Percentiles rank a stretch among this genome's conserved stretches.
These are phyloP conservation scores for Corrigiola litoralis DNA, from an alignment of 179 eudicot species.

Conservation along the genomic window DNA sequence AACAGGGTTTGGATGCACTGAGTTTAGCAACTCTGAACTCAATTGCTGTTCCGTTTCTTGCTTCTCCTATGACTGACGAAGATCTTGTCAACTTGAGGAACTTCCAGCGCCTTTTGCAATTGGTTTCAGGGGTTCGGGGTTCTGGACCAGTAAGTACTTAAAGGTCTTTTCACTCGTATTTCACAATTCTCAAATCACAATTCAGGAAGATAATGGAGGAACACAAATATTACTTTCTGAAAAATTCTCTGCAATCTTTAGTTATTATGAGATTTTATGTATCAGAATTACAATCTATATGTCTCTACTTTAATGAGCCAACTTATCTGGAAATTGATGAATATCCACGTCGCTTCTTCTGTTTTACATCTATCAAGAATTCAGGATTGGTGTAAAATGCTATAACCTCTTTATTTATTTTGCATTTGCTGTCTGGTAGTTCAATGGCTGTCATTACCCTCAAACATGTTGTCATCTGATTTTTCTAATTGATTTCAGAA, in stretches of 20 bases:
- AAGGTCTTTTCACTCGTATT: not conserved
- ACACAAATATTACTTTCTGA: not conserved
- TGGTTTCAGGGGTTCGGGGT: conserved; percentile 48
- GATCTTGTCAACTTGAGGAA: conserved; percentile 71
- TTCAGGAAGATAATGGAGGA: not conserved
- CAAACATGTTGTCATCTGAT: too few species aligned
- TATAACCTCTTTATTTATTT: too few species aligned
- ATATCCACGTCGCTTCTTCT: too few species aligned
- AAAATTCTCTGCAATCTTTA: not conserved
- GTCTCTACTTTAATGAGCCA: too few species aligned
- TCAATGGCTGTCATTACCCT: too few species aligned
- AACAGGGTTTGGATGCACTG: conserved; percentile 93
- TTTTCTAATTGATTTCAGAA: too few species aligned
- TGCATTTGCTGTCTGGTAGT: too few species aligned
- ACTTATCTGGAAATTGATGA: too few species aligned
- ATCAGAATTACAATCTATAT: too few species aligned
- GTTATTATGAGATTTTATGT: not conserved
- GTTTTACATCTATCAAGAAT: too few species aligned
- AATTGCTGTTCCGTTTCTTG: conserved; percentile 32
- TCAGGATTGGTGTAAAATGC: too few species aligned
- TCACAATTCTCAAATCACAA: too few species aligned
- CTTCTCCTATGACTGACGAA: conserved; percentile 58
- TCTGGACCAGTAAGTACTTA: conserved; percentile 43
- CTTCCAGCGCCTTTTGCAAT: conserved; percentile 55
- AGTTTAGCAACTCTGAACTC: conserved; percentile 71